A percentile compares a stretch with the other conserved stretches of the same genome.
phyloP scores from a whole-genome alignment of 805 yeast genomes.

The Scheffersomyces ergatensis region DNA sequence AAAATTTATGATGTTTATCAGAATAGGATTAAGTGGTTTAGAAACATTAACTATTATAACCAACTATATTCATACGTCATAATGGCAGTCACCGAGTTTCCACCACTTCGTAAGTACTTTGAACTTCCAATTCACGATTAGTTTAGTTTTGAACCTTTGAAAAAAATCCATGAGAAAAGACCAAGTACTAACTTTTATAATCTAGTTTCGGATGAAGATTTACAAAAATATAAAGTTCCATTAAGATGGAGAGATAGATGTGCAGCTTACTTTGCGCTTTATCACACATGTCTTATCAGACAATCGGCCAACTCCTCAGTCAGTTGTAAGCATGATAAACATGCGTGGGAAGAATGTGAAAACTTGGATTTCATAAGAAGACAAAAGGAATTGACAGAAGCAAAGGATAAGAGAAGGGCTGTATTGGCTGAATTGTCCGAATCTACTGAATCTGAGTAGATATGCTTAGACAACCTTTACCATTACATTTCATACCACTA shows the following conservation, averaged over 20 bases:
- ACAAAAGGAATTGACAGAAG: slow-evolving; percentile 64
- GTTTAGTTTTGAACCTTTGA: background rate
- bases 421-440: slow-evolving; percentile 10
- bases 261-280: slow-evolving; percentile 52
- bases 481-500: too few relatives aligned
- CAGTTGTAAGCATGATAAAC: slow-evolving; percentile 74
- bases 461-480: too few relatives aligned
- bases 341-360: slow-evolving; percentile 83
- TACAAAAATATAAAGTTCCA: slow-evolving; percentile 77
- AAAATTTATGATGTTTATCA: too few relatives aligned
- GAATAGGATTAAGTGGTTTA: too few relatives aligned
- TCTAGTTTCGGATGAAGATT: slow-evolving; percentile 75
- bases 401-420: slow-evolving; percentile 42
- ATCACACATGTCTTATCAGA: slow-evolving; percentile 42
- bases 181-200: slow-evolving; percentile 7
- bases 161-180: too few relatives aligned
- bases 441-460: too few relatives aligned
- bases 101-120: slow-evolving; percentile 38
- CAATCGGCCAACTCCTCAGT: slow-evolving; percentile 41
- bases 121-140: background rate
- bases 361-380: slow-evolving; percentile 79
- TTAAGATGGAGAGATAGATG: slow-evolving; percentile 82
- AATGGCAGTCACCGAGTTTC: slow-evolving; percentile 40
- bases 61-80: background rate
- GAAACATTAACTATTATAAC: too few relatives aligned